Percentiles rank a stretch among this genome's conserved stretches.
These are phyloP conservation scores for Colletotrichum orchidophilum DNA, from an alignment of 2,329 filamentous ascomycete species.

Conservation along the genomic window DNA sequence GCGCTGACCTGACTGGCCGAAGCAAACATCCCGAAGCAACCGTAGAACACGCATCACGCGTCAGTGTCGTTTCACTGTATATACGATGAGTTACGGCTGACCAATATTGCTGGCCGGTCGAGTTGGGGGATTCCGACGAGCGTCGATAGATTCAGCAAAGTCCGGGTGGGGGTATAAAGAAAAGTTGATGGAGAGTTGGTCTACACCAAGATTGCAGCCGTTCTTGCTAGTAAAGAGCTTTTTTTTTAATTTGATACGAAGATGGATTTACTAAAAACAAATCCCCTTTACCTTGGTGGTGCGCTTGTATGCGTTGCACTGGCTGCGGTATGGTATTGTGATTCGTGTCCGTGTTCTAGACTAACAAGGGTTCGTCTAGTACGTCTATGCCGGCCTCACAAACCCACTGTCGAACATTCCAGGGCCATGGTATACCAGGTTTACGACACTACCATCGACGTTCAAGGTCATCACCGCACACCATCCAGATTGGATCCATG, in stretches of 20 bases:
- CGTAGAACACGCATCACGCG: conserved; percentile 25
- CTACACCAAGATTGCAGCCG: too few relatives aligned
- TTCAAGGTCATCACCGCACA: conserved; percentile 1
- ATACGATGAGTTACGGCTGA: background rate
- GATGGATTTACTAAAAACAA: conserved; percentile 16
- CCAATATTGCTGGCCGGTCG: background rate
- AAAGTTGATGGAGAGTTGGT: background rate
- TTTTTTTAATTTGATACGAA: background rate
- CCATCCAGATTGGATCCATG: conserved; percentile 23
- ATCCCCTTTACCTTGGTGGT: conserved; percentile 6
- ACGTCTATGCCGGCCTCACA: conserved; percentile 14
- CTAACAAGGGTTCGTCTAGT: background rate
- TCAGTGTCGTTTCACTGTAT: background rate
- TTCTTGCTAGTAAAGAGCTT: too few relatives aligned
- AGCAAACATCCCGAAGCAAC: background rate
- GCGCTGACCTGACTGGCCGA: background rate
- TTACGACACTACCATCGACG: conserved; percentile 8
- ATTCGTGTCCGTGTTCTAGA: too few relatives aligned
- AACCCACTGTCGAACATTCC: conserved; percentile 16
- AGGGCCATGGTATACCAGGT: conserved; percentile 25
- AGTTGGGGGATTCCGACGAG: background rate
- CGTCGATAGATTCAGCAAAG: too few relatives aligned
- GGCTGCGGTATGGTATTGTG: background rate
- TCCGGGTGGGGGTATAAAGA: background rate
- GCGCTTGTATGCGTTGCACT: background rate